These are phyloP conservation scores for Acanthochlamys bracteata DNA, from an alignment of 106 monocot species.

Conservation along the genomic window DNA sequence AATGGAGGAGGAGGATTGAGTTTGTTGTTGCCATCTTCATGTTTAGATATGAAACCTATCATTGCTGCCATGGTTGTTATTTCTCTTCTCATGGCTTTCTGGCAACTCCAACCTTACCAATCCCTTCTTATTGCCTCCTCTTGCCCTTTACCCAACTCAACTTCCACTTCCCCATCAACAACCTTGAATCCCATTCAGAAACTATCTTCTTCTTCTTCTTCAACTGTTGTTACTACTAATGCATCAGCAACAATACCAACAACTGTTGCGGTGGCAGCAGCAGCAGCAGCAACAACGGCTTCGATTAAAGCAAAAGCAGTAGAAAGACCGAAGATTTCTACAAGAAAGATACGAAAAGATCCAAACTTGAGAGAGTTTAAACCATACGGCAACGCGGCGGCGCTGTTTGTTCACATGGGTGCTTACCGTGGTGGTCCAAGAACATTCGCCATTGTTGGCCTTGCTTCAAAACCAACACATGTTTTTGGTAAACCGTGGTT, in stretches of 20 bases:
- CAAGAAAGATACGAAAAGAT: constrained; percentile 9
- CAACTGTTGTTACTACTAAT: too few species aligned
- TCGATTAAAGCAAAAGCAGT: neutral
- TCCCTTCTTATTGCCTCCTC: constrained; percentile 21
- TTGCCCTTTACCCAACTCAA: neutral
- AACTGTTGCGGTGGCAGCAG: neutral
- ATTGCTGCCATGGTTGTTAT: constrained; percentile 46
- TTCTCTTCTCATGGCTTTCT: constrained; percentile 55
- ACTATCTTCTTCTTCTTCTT: too few species aligned
- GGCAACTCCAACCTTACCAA: constrained; percentile 68
- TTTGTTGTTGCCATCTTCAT: constrained; percentile 9
- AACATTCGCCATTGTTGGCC: constrained; percentile 73
- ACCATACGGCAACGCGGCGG: constrained; percentile 75
- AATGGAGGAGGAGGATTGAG: constrained; percentile 5
- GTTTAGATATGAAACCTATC: constrained; percentile 66
- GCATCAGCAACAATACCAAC: neutral
- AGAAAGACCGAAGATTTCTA: too few species aligned
- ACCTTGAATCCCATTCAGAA: too few species aligned
- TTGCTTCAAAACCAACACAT: constrained; percentile 90
- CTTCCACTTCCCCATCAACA: neutral
- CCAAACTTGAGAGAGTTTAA: constrained; percentile 64
- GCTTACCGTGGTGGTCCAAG: constrained; percentile 75
- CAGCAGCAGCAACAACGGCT: neutral
- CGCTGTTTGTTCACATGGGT: constrained; percentile 88
- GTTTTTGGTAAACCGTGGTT: constrained; percentile 84